phyloP scores from a whole-genome alignment of 2,329 filamentous ascomycete genomes.

The Emmonsia crescens region DNA sequence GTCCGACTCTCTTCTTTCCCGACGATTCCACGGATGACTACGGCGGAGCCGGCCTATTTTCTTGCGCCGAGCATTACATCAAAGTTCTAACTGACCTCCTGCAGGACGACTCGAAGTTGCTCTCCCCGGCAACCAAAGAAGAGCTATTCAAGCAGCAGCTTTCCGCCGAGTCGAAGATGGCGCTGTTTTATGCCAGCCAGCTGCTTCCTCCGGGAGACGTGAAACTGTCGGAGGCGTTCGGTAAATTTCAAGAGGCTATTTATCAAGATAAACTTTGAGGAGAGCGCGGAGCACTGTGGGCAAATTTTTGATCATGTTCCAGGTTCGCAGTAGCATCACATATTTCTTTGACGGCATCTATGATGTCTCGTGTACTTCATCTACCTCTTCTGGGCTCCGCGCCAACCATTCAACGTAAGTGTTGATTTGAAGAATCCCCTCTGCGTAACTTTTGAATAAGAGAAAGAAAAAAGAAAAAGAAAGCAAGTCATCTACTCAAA shows the following conservation, averaged over 20 bases:
- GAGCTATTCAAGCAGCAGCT: slow-evolving; percentile 22
- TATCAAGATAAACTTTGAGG: not conserved
- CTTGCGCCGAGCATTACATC: slow-evolving; percentile 18
- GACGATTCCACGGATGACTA: slow-evolving; percentile 25
- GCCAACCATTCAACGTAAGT: not conserved
- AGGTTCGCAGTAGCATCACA: not conserved
- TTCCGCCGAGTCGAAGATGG: not conserved
- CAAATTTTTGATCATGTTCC: not conserved
- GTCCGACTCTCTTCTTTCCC: not conserved
- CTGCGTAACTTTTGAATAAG: not conserved
- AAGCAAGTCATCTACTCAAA: not conserved
- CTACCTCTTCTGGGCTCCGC: not conserved
- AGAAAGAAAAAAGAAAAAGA: too few species aligned
- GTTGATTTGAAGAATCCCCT: not conserved
- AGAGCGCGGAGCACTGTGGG: not conserved
- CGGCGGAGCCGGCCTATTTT: slow-evolving; percentile 38
- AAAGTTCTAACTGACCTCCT: slow-evolving; percentile 24
- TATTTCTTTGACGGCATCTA: not conserved
- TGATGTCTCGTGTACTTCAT: not conserved
- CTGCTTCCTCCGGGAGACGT: not conserved
- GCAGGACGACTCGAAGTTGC: slow-evolving; percentile 21
- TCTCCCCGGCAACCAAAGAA: slow-evolving; percentile 19
- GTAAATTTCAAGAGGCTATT: not conserved
- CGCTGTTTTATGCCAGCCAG: not conserved
- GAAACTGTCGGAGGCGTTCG: not conserved